Evolutionary conservation across 1,139 yeast species (phyloP).

Genomic region (Diutina mesorugosa): DNA sequence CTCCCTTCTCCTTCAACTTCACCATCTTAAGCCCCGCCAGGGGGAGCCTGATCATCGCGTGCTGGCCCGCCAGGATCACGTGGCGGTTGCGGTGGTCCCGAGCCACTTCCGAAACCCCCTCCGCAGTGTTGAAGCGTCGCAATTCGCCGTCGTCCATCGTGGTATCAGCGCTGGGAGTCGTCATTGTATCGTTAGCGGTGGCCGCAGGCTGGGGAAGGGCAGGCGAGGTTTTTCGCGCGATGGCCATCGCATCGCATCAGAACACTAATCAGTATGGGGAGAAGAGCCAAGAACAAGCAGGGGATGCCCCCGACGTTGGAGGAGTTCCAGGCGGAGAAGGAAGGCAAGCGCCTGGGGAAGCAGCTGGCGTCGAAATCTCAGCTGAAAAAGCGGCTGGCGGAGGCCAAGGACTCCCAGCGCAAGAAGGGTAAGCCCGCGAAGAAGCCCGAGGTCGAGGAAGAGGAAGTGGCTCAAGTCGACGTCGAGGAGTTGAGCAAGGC

Average conservation of each 20-base stretch:
- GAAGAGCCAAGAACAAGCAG: conserved; percentile 85
- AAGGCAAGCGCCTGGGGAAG: conserved; percentile 4
- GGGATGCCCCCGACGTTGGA: conserved; percentile 81
- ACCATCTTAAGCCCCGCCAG: conserved; percentile 68
- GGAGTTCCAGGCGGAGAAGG: conserved; percentile 32
- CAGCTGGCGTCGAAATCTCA: conserved; percentile 4
- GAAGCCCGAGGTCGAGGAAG: conserved; percentile 21
- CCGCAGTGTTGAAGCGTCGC: background rate
- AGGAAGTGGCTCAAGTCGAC: conserved; percentile 44
- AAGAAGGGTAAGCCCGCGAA: conserved; percentile 5
- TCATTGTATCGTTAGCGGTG: background rate
- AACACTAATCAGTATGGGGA: conserved; percentile 49
- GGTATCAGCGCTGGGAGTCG: background rate
- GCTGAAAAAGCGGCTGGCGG: background rate
- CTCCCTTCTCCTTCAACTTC: conserved; percentile 44
- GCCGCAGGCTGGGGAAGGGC: background rate
- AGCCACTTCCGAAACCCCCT: background rate
- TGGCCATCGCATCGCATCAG: conserved; percentile 8
- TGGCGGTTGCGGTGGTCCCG: background rate
- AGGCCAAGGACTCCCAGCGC: conserved; percentile 4
- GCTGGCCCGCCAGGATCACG: conserved; percentile 31
- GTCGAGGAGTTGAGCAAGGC: conserved; percentile 50
- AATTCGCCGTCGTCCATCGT: background rate
- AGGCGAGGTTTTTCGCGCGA: background rate
- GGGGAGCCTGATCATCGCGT: conserved; percentile 65